A percentile compares a stretch with the other conserved stretches of the same genome.
phyloP scores from a whole-genome alignment of 176 grass and related monocot species.

The Oryza nivara region DNA sequence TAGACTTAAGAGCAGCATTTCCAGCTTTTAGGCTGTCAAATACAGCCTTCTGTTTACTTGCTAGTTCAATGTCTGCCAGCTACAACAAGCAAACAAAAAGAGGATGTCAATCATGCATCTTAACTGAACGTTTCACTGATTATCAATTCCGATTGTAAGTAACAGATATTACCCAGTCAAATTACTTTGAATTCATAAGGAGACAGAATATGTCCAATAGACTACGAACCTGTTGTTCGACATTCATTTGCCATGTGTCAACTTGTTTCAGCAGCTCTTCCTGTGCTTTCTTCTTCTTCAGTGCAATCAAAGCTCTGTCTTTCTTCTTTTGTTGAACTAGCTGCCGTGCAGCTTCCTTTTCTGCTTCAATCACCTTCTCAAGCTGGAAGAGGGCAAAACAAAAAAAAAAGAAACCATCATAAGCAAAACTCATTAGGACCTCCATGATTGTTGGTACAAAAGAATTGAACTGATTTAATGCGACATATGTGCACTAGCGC shows the following conservation, averaged over 20 bases:
- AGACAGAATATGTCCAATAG: conserved; percentile 27
- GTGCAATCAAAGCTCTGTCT: conserved; percentile 92
- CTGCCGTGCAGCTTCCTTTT: conserved; percentile 89
- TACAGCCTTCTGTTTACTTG: conserved; percentile 94
- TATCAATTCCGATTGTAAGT: background rate
- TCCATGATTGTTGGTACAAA: conserved; percentile 5
- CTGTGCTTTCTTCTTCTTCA: conserved; percentile 97
- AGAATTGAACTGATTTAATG: conserved; percentile 18
- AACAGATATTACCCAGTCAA: background rate
- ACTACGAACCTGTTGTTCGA: conserved; percentile 83
- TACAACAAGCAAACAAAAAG: conserved; percentile 48
- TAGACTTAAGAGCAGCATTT: conserved; percentile 88
- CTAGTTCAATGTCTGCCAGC: conserved; percentile 94
- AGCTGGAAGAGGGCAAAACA: conserved; percentile 50
- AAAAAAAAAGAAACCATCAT: conserved; percentile 19
- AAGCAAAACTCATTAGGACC: conserved; percentile 12
- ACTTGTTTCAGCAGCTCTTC: conserved; percentile 91
- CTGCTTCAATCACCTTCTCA: conserved; percentile 87
- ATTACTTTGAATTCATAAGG: background rate
- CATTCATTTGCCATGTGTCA: conserved; percentile 95
- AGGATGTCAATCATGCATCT: conserved; percentile 12
- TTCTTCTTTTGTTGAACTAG: conserved; percentile 85
- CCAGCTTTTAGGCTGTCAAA: conserved; percentile 96
- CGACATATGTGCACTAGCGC: background rate
- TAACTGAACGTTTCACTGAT: conserved; percentile 19